These are phyloP conservation scores for Blastobotrys mokoenaii DNA, from an alignment of 805 yeast species.

Conservation along the genomic window DNA sequence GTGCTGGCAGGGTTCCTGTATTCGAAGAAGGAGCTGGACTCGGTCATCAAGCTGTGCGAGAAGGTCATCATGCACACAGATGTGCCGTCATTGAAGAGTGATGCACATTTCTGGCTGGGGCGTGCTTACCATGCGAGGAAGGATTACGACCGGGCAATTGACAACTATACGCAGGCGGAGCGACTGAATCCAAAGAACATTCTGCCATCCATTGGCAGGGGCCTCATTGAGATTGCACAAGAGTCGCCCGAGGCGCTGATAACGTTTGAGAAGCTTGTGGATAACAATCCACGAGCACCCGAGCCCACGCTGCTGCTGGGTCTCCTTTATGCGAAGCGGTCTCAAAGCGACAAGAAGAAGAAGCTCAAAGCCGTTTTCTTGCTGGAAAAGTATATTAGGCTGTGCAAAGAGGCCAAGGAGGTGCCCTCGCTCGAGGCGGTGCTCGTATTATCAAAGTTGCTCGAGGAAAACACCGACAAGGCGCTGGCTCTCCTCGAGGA, in stretches of 20 bases:
- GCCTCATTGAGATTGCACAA: constrained; percentile 73
- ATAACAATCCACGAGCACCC: constrained; percentile 55
- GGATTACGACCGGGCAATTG: constrained; percentile 64
- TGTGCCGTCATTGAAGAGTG: constrained; percentile 41
- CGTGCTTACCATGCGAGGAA: constrained; percentile 55
- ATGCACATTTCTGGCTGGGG: constrained; percentile 78
- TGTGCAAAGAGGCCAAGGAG: constrained; percentile 50
- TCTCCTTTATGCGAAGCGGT: constrained; percentile 52
- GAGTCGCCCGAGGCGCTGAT: constrained; percentile 73
- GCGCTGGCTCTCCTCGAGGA: constrained; percentile 56
- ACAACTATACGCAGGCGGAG: constrained; percentile 57
- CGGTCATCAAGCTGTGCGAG: constrained; percentile 49
- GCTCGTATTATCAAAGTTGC: constrained; percentile 57
- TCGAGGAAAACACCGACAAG: constrained; percentile 58
- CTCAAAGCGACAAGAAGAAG: constrained; percentile 20
- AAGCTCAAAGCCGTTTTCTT: constrained; percentile 46
- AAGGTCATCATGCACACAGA: constrained; percentile 37
- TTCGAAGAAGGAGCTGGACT: constrained; percentile 52
- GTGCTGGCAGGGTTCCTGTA: constrained; percentile 64
- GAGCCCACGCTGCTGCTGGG: constrained; percentile 72
- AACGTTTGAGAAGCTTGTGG: constrained; percentile 68
- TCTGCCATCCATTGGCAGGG: constrained; percentile 72
- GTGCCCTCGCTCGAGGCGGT: constrained; percentile 53
- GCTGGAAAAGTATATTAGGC: constrained; percentile 62
- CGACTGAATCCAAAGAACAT: constrained; percentile 27